Conservation (phyloP, 2,329 filamentous ascomycete species). For the Phialocephala subalpina region DNA sequence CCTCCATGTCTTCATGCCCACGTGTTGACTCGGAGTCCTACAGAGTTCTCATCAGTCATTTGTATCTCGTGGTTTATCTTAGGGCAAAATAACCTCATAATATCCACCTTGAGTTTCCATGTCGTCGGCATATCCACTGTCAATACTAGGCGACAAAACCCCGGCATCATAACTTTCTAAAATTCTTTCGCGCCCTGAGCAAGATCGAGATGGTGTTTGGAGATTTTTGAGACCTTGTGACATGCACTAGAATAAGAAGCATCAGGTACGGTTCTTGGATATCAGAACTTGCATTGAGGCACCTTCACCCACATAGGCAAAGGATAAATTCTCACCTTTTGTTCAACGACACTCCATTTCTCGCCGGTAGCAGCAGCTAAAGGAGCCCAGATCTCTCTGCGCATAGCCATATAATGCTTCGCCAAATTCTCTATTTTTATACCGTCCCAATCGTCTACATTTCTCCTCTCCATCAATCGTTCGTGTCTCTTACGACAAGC, state of each 20-base stretch:
- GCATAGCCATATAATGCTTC: conserved; percentile 79
- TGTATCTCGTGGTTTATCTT: too few relatives aligned
- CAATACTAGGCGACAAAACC: too few relatives aligned
- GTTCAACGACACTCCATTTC: conserved; percentile 77
- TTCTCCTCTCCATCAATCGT: conserved; percentile 75
- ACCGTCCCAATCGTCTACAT: conserved; percentile 73
- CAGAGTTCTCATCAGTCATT: too few relatives aligned
- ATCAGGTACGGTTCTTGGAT: conserved; percentile 13
- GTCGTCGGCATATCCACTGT: too few relatives aligned
- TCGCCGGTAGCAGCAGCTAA: conserved; percentile 79
- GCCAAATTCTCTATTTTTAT: conserved; percentile 78
- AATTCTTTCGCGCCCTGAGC: conserved; percentile 69
- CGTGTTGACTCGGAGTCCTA: too few relatives aligned
- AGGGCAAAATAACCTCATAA: too few relatives aligned
- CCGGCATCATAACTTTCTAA: too few relatives aligned
- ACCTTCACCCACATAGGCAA: too few relatives aligned
- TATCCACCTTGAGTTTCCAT: too few relatives aligned
- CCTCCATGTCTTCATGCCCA: too few relatives aligned
- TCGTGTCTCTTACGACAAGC: conserved; percentile 92
- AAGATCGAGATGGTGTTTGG: conserved; percentile 72
- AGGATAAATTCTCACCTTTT: conserved; percentile 57
- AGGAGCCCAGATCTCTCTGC: conserved; percentile 82
- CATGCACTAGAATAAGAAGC: conserved; percentile 68
- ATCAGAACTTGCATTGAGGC: too few relatives aligned
- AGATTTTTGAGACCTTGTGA: conserved; percentile 84